Evolutionary conservation across 352 stramenopile species (phyloP), one percentile per base, ranked within the genome.

Genomic region (Elongisporangium senticosum): DNA sequence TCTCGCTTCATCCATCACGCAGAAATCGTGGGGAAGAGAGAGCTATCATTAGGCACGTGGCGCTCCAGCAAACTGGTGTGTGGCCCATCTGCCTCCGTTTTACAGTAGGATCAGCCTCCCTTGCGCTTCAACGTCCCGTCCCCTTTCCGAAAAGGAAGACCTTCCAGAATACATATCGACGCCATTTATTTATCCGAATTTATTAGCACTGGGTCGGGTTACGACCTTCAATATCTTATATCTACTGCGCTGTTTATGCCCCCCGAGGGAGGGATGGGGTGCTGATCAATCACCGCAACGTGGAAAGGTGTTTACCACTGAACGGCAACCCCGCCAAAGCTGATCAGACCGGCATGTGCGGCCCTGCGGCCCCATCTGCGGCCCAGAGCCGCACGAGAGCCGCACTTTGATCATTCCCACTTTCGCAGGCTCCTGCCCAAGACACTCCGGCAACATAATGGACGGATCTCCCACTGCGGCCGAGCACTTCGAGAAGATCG

Each of bases 401-500:
- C 33, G 33, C 33, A 39, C 3, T 39, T 26, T 11, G 3, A 11
- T 39, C 28, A 43, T 43, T 43, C 33, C 33, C 11, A 43, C 33
- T 43, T 43, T 43, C 13, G 33, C 33, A 43, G 33, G 33, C 33
- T 43, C 4, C 33, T 43, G 33, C 33, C 28, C 33, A 43, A 43
- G 33, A 43, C 33, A 1, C 3, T 10, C 33, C 2, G 11, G 5
- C 33, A 43, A 10, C 33, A 43, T 17, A 7, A 43, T 43, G 33
- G 33, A 43, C 7, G 33, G 33, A 43, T 43, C 33, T 15, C 33
- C 33, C 11, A 43, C 63, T 47, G 63, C 59, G 19, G 50, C 47
- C 15, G 63, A 70, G 17, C 51, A 55, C 26, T 70, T 63, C 51
- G 63, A 70, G 48, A 70, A 70, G 37, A 43, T 39, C 33, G 59